Evolutionary conservation across 148 eudicot genomes (phyloP), one percentile per base, ranked within the genome.

Genomic region (Nepenthes mirabilis): DNA sequence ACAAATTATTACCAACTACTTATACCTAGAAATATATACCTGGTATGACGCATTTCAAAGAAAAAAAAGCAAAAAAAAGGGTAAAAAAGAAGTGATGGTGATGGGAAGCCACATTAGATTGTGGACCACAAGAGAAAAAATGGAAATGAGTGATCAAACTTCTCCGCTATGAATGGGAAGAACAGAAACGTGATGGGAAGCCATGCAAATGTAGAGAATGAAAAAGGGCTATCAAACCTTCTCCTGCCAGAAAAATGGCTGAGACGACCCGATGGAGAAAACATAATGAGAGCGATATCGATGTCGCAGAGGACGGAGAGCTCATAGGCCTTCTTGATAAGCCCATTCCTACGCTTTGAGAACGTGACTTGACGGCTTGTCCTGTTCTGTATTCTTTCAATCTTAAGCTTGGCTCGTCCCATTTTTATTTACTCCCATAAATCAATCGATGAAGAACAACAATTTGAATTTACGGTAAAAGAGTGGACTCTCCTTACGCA

Each of bases 361-460:
- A 80, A 88, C 2, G 95, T 88, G n/a, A 88, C 95, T 67, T 88
- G 95, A 11, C 90, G 79, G 65, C 79, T 88, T 8, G 88, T 84
- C 11, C 48, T 70, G 71, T 88, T 88, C 49, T 84, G 88, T 57
- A 84, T 84, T 67, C 79, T 88, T 67, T 74, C 77, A 4, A 88
- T 88, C 7, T 81, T 83, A 55, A 88, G 91, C 57, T 88, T 88
- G 14, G 77, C 86, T 1, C 95, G 80, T 33, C 95, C 95, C 95
- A 84, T 88, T 35, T 48, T 58, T 7, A 11, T 2, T 33, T 40
- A 7, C 12, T 23, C 23, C 23, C 23, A 23, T 23, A 23, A 23
- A 23, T 23, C 23, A 23, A 23, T 23, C 23, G 23, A 23, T 23
- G 23, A 23, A 23, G 23, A 23, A 23, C 23, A 23, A 23, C 23